Conservation (phyloP, 2,329 filamentous ascomycete genomes). For the Bipolaris gigantea region DNA sequence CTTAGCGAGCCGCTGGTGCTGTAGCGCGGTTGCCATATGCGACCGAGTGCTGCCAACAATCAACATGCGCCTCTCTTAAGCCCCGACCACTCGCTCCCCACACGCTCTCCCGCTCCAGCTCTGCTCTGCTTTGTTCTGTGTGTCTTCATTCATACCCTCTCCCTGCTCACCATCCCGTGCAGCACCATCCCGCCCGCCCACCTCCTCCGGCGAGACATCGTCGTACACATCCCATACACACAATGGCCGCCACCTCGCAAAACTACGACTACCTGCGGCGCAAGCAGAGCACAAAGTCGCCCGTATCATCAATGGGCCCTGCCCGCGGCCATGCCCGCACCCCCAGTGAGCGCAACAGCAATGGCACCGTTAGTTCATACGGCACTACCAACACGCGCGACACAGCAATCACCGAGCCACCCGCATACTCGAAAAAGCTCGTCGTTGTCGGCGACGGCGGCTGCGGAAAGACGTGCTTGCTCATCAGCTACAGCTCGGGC, state of each 20-base stretch:
- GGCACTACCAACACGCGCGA: slow-evolving; percentile 75
- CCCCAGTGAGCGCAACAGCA: slow-evolving; percentile 71
- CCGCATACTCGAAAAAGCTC: slow-evolving; percentile 97
- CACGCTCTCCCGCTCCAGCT: slow-evolving; percentile 15
- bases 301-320: slow-evolving; percentile 34
- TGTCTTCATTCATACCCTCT: slow-evolving; percentile 33
- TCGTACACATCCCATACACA: neutral
- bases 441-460: slow-evolving; percentile 97
- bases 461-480: slow-evolving; percentile 95
- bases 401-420: slow-evolving; percentile 87
- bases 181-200: neutral
- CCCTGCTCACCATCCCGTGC: neutral
- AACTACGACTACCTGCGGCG: slow-evolving; percentile 62
- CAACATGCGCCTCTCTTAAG: slow-evolving; percentile 24
- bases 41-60: slow-evolving; percentile 18
- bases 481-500: slow-evolving; percentile 98
- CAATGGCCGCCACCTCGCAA: slow-evolving; percentile 41
- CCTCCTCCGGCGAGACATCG: neutral
- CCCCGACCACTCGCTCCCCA: slow-evolving; percentile 18
- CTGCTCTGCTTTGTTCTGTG: slow-evolving; percentile 9
- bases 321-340: slow-evolving; percentile 52
- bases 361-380: slow-evolving; percentile 86
- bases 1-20: slow-evolving; percentile 11
- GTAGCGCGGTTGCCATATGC: slow-evolving; percentile 23
- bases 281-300: slow-evolving; percentile 54